Base-by-base conservation (phyloP, 169 alveolate species). In the Eimeria praecox region DNA sequence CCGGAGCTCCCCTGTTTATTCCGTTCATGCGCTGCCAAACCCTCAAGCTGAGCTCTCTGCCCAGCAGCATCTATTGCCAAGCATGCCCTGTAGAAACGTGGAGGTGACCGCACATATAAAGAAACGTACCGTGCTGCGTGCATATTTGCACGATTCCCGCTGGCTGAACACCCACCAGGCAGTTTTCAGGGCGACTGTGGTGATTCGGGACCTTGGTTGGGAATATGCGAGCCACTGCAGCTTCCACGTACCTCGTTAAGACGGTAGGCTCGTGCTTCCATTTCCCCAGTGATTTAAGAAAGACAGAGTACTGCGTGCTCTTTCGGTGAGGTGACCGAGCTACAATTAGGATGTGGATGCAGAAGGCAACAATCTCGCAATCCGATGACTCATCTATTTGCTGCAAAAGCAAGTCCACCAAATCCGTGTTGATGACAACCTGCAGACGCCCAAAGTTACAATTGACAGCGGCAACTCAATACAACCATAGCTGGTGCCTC, bases 291-390 rank as follows among this genome's bases (percentile, higher is more conserved):
- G 66, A 86, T 18, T 78, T 52, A 20, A 95, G 80, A 82, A 95
- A 90, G 49, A 78, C 64, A 49, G 86, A 52, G 85, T 95, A 95
- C 90, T 95, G 97, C 22, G 64, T 77, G 56, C 64, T 90, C 64
- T 92, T 90, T 9, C 94, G 46, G 44, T 95, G 97, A 44, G 97
- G 97, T n/a, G 95, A 91, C 44, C 97, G 93, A 38, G 94, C 94
- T 35, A 92, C 95, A 40, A 92, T 77, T 9, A 95, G 92, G 54
- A 95, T 73, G 66, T 95, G 97, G 56, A 95, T 49, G 95, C 97
- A 80, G 87, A 89, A 95, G 33, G 92, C 73, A 46, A 85, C 89
- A n/a, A 92, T 42, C 42, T 89, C 88, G 20, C 90, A 49, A 38
- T 95, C 92, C 56, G 95, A 52, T 40, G 94, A 73, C 3, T 75